These are phyloP conservation scores for Diaporthe nobilis DNA, from an alignment of 2,329 filamentous ascomycete species.

Conservation along the genomic window DNA sequence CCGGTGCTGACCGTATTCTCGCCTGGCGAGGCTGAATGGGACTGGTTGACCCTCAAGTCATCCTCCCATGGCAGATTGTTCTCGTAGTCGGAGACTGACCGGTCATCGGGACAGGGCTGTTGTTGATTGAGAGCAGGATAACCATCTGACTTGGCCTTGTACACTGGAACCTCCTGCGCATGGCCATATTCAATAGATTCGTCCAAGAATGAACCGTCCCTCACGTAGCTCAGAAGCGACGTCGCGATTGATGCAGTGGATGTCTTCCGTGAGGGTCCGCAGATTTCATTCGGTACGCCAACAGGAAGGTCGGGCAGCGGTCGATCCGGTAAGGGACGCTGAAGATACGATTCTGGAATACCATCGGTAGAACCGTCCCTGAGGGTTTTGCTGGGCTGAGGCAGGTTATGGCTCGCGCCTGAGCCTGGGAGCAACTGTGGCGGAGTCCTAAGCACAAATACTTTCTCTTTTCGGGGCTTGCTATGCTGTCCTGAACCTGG, in stretches of 20 bases:
- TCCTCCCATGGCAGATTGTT: neutral
- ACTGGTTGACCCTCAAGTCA: neutral
- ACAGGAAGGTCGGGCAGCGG: constrained; percentile 43
- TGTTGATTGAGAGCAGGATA: neutral
- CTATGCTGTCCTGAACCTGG: neutral
- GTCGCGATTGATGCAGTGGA: constrained; percentile 41
- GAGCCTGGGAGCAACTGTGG: constrained; percentile 39
- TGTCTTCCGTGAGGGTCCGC: constrained; percentile 38
- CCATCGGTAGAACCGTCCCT: constrained; percentile 45
- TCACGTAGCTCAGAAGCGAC: constrained; percentile 40
- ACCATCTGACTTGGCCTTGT: constrained; percentile 10
- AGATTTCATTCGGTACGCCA: constrained; percentile 25
- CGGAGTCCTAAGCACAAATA: constrained; percentile 31
- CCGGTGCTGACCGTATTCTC: neutral
- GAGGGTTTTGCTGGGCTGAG: constrained; percentile 52
- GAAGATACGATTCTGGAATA: constrained; percentile 44
- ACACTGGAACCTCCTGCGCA: constrained; percentile 34
- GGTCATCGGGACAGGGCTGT: neutral
- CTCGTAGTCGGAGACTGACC: constrained; percentile 36
- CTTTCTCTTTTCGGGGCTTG: constrained; percentile 29
- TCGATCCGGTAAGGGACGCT: constrained; percentile 49
- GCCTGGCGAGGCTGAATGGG: constrained; percentile 3
- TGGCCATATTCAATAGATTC: constrained; percentile 39
- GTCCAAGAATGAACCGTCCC: constrained; percentile 37
- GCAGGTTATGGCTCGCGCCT: constrained; percentile 40